A percentile compares a stretch with the other conserved stretches of the same genome.
These are phyloP conservation scores for Paramecium tetraurelia DNA, from an alignment of 73 alveolate genomes.

Conservation along the genomic window DNA sequence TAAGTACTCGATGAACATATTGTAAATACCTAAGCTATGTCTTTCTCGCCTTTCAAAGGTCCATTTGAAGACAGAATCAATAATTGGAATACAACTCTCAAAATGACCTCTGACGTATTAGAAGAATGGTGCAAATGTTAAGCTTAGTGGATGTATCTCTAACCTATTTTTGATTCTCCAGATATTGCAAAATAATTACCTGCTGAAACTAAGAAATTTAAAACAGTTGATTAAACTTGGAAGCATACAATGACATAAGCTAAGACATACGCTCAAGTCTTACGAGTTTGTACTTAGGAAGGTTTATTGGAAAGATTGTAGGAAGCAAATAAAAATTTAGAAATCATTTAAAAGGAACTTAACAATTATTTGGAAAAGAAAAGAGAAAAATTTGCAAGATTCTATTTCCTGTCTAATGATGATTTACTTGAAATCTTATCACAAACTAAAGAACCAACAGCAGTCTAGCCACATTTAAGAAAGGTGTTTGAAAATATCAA, in stretches of 20 bases:
- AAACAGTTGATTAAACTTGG: conserved; percentile 91
- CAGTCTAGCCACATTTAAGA: conserved; percentile 94
- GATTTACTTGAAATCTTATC: conserved; percentile 97
- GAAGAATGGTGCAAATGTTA: conserved; percentile 99
- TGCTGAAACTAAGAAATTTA: conserved; percentile 92
- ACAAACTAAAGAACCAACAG: conserved; percentile 97
- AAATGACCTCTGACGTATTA: conserved; percentile 96
- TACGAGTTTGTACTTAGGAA: conserved; percentile 83
- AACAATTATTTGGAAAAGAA: conserved; percentile 98
- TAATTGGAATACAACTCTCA: conserved; percentile 97
- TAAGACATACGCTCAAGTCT: conserved; percentile 86
- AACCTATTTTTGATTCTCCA: conserved; percentile 96
- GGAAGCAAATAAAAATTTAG: conserved; percentile 91
- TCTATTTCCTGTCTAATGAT: conserved; percentile 96
- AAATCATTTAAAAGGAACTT: conserved; percentile 91
- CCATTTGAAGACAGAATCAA: conserved; percentile 99
- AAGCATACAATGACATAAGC: conserved; percentile 89
- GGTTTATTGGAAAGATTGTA: conserved; percentile 86
- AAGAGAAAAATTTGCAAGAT: conserved; percentile 91
- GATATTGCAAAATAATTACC: conserved; percentile 96
- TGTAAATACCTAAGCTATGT: conserved; percentile 98
- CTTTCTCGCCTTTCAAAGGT: conserved; percentile 98
- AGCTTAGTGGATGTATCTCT: conserved; percentile 96
- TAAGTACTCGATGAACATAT: conserved; percentile 94
- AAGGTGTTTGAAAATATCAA: conserved; percentile 92